Percentiles rank a stretch among this genome's conserved stretches.
Conservation (phyloP, 208 protist genomes). For the Crithidia thermophila region DNA sequence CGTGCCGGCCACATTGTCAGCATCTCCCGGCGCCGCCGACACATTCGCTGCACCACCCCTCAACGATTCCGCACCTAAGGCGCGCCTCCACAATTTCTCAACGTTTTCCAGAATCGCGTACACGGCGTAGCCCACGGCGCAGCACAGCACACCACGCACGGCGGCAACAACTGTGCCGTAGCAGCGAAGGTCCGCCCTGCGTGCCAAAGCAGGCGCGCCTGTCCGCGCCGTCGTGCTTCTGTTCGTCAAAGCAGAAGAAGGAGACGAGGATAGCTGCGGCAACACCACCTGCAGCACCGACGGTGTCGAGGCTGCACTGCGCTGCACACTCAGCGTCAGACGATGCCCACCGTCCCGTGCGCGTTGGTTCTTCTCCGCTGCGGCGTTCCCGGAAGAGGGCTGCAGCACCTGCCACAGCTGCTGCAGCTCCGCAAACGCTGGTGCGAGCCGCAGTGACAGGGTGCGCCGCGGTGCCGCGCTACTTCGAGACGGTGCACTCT, state of each 20-base stretch:
- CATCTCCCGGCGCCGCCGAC: no score
- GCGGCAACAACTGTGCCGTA: slow-evolving; percentile 14
- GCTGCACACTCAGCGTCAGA: background rate
- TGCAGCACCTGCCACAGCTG: slow-evolving; percentile 19
- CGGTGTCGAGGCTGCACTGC: no score
- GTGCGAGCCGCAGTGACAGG: slow-evolving; percentile 11
- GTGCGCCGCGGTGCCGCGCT: slow-evolving; percentile 13
- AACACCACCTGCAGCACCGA: slow-evolving; percentile 23
- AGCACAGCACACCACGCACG: slow-evolving; percentile 19
- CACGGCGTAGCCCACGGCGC: slow-evolving; percentile 22
- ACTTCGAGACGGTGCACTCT: no score
- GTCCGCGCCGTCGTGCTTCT: no score
- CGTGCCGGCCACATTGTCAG: no score
- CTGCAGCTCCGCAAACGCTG: slow-evolving; percentile 23
- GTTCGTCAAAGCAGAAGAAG: no score
- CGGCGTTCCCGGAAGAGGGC: no score
- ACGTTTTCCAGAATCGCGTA: slow-evolving; percentile 7
- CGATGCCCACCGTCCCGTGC: background rate
- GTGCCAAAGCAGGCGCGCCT: no score
- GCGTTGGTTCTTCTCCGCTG: background rate
- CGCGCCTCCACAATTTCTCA: background rate
- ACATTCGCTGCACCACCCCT: no score
- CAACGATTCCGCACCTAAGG: background rate
- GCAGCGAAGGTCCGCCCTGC: slow-evolving; percentile 19
- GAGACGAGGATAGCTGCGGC: no score